phyloP scores from a whole-genome alignment of 1,139 yeast species.

The Pichia inconspicua region DNA sequence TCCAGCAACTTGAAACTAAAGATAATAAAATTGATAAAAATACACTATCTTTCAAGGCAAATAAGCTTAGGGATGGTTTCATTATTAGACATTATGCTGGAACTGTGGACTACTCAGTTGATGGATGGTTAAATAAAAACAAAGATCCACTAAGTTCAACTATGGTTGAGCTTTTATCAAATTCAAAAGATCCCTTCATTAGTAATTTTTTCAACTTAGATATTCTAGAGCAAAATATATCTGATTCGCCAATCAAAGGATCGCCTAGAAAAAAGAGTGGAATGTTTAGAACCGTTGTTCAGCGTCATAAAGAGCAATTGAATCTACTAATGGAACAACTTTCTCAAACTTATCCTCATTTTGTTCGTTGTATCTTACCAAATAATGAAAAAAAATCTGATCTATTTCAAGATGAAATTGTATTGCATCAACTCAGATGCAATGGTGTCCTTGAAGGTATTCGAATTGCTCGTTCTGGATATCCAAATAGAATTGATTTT shows the following conservation, averaged over 20 bases:
- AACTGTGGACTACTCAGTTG: conserved; percentile 83
- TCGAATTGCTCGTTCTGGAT: conserved; percentile 93
- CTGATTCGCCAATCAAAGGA: conserved; percentile 26
- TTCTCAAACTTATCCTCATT: conserved; percentile 84
- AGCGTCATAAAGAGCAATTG: conserved; percentile 78
- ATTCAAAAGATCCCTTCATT: conserved; percentile 50
- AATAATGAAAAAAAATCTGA: conserved; percentile 68
- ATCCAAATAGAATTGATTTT: conserved; percentile 85
- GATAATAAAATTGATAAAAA: conserved; percentile 40
- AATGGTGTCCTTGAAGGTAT: conserved; percentile 98
- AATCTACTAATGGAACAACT: conserved; percentile 64
- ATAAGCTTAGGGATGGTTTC: conserved; percentile 64
- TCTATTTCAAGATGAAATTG: conserved; percentile 65
- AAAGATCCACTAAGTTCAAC: conserved; percentile 88
- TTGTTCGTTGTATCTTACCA: conserved; percentile 93
- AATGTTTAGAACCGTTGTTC: conserved; percentile 74
- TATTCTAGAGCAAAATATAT: conserved; percentile 18
- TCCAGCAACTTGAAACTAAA: conserved; percentile 50
- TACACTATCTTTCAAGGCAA: conserved; percentile 34
- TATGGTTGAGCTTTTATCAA: conserved; percentile 48
- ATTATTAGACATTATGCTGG: conserved; percentile 91
- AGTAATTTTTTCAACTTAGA: conserved; percentile 37
- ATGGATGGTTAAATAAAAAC: conserved; percentile 91
- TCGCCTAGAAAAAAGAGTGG: conserved; percentile 28
- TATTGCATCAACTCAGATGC: conserved; percentile 84